Evolutionary conservation across 2,329 filamentous ascomycete species (phyloP).

Genomic region (Botryotinia narcissicola): DNA sequence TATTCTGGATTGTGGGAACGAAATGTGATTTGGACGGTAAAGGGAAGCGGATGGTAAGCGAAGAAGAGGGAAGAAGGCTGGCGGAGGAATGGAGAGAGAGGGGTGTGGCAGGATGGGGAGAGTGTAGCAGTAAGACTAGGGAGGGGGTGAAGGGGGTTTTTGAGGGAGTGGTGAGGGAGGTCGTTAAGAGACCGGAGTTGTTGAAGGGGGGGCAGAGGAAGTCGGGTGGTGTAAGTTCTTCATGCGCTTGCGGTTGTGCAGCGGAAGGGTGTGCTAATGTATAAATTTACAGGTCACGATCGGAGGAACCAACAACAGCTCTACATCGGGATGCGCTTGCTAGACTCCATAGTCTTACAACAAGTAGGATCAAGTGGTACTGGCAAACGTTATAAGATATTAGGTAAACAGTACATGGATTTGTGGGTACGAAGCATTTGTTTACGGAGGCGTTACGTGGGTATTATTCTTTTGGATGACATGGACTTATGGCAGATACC

Average conservation of each 20-base stretch:
- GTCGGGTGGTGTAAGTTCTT: slow-evolving; percentile 27
- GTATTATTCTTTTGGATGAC: slow-evolving; percentile 22
- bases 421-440: background rate
- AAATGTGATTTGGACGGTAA: slow-evolving; percentile 48
- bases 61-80: slow-evolving; percentile 48
- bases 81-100: slow-evolving; percentile 39
- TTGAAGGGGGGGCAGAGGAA: slow-evolving; percentile 37
- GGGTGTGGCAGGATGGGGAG: slow-evolving; percentile 50
- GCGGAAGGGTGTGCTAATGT: slow-evolving; percentile 21
- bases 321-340: slow-evolving; percentile 18
- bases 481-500: slow-evolving; percentile 35
- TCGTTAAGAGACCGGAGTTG: slow-evolving; percentile 47
- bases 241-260: background rate
- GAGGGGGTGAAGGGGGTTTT: slow-evolving; percentile 53
- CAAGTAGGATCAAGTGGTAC: background rate
- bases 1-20: slow-evolving; percentile 51
- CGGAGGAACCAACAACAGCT: background rate
- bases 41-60: slow-evolving; percentile 44
- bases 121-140: slow-evolving; percentile 53
- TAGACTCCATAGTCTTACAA: background rate
- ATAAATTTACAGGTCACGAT: slow-evolving; percentile 24
- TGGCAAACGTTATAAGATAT: background rate
- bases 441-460: slow-evolving; percentile 23
- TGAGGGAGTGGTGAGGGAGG: slow-evolving; percentile 50
- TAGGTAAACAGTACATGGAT: background rate